Evolutionary conservation across 2,329 filamentous ascomycete genomes (phyloP), one percentile per base, ranked within the genome.

Genomic region (Diplodia intermedia): DNA sequence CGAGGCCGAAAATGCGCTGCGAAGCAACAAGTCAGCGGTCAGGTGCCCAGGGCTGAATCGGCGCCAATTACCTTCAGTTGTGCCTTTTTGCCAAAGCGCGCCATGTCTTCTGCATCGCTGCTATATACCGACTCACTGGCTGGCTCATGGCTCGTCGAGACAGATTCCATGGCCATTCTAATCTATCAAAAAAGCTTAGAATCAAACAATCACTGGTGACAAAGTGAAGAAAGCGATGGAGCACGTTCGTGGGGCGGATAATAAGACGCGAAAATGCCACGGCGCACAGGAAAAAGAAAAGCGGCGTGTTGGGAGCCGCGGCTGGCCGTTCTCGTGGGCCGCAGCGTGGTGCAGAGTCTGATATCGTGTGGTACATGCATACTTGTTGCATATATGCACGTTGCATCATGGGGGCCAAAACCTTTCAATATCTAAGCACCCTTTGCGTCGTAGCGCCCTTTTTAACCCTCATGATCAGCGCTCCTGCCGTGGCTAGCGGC

Each of bases 1-100:
- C 74, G 65, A 79, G 63, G 18, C 77, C 76, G 49, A 79, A 79
- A 54, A 76, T 76, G 49, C 77, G 77, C 77, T 79, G 55, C 11
- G 6, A 36, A 31, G 54, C 20, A n/a, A 20, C 4, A 33, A 1
- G 33, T 36, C 33, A 36, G 31, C 12, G 2, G 18, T 20, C 38
- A n/a, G 4, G n/a, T 33, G 8, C 8, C 6, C 9, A 36, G 11
- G 18, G 5, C 47, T 29, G 36, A 49, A 36, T 26, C 47, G 36
- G 62, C 20, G 36, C n/a, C 9, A 9, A 72, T 33, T 47, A 78
- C 77, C 73, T 79, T 79, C 69, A 79, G 56, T 23, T 78, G 76
- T 62, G 78, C 73, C 68, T 76, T 69, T 61, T 79, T 79, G 2
- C 57, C 57, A 20, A 62, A 50, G 2, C 40, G 57, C 18, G 57